These are phyloP conservation scores for Penicillium sp. DNA, from an alignment of 2,329 filamentous ascomycete species.

Conservation along the genomic window DNA sequence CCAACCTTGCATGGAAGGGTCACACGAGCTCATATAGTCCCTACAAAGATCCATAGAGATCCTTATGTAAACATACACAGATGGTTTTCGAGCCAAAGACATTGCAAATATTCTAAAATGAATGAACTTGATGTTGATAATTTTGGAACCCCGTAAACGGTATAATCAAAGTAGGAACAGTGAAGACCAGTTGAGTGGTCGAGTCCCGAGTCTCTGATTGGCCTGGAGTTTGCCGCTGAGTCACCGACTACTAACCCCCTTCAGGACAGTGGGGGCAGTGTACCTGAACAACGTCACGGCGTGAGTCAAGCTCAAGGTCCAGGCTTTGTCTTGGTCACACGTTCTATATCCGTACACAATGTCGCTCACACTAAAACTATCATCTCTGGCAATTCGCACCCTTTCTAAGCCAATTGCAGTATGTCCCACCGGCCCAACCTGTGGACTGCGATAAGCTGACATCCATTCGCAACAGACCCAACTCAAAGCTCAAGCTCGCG, in stretches of 20 bases:
- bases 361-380: constrained; percentile 67
- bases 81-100: no score
- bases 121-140: no score
- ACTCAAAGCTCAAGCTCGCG: constrained; percentile 67
- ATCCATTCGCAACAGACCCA: constrained; percentile 52
- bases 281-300: constrained; percentile 10
- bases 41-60: no score
- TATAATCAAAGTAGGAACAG: no score
- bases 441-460: constrained; percentile 21
- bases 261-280: constrained; percentile 1
- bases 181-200: no score
- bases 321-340: neutral
- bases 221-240: neutral
- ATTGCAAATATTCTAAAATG: no score
- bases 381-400: constrained; percentile 64
- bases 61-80: no score
- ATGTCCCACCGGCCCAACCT: constrained; percentile 18
- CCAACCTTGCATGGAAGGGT: no score
- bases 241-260: constrained; percentile 3
- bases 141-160: no score
- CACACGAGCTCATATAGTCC: no score
- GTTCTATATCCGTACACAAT: constrained; percentile 37
- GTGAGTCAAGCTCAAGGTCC: constrained; percentile 15
- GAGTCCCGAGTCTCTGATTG: neutral
- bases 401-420: constrained; percentile 69